Evolutionary conservation across 2,329 filamentous ascomycete genomes (phyloP), one percentile per base, ranked within the genome.

Genomic region (Verticillium isaacii): DNA sequence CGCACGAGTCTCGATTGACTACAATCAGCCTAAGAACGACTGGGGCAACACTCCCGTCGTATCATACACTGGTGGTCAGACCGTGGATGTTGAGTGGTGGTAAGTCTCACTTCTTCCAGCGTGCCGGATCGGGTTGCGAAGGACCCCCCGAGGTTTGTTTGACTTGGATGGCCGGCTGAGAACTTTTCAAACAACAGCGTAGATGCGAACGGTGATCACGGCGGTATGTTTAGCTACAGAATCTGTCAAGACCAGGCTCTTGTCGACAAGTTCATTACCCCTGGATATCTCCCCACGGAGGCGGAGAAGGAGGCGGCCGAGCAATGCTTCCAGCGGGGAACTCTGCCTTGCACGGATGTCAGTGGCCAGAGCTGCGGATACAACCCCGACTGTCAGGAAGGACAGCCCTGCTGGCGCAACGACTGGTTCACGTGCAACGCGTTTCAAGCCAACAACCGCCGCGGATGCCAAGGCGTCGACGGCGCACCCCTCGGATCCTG

Each of bases 351-450:
- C 70, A 82, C 77, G 0, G 80, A 82, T 59, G 81, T 84, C 3
- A 62, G 73, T 11, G 82, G 82, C 0, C 81, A 84, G 69, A 65
- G 68, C 5, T 85, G 82, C 66, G 76, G 68, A 1, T 83, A 78
- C 65, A 83, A 70, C 64, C 73, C 80, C 0, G 82, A 85, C 65
- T 84, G 82, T 65, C 64, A 68, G 0, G 60, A 69, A 17, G 80
- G 69, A 0, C 70, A 82, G 66, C 65, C 76, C 0, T 84, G 82
- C 67, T 78, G 73, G 61, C 72, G 79, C 3, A 82, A 84, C 60
- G 79, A 83, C 68, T 84, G 82, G 82, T 84, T 83, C 65, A 84
- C 81, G 0, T 85, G 82, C 72, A 77, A 81, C 57, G 73, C 71
- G 1, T 82, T 80, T 64, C 66, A 74, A n/a, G 68, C 66, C 8